Conservation (phyloP, 495 filamentous ascomycete genomes). For the Chaetomium tenue region DNA sequence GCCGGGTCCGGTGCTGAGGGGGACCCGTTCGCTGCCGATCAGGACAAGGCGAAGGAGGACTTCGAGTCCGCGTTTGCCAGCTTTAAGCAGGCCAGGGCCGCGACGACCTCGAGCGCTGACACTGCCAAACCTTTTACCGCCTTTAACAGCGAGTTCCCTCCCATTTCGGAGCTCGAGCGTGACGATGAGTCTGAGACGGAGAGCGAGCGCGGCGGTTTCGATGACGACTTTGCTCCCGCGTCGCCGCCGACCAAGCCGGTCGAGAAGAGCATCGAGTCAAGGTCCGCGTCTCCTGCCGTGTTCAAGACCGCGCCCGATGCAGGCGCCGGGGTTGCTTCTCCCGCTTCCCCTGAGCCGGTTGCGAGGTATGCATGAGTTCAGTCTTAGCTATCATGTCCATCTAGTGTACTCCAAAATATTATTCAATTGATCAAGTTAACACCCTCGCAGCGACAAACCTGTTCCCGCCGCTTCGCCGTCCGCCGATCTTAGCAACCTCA, state of each 20-base stretch:
- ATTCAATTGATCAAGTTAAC: constrained; percentile 12
- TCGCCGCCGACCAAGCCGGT: constrained; percentile 54
- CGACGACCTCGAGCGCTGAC: constrained; percentile 26
- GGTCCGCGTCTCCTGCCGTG: constrained; percentile 28
- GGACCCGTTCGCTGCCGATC: constrained; percentile 59
- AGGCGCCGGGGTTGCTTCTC: constrained; percentile 14
- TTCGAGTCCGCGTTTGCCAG: constrained; percentile 73
- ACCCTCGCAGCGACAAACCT: constrained; percentile 32
- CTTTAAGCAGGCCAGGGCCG: constrained; percentile 45
- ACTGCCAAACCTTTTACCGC: constrained; percentile 49
- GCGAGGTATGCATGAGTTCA: constrained; percentile 29
- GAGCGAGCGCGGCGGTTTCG: constrained; percentile 76
- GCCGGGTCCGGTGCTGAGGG: constrained; percentile 17
- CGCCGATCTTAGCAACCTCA: constrained; percentile 20
- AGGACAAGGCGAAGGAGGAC: constrained; percentile 65
- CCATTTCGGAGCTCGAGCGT: constrained; percentile 78
- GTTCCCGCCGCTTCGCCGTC: constrained; percentile 25
- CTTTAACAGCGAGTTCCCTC: constrained; percentile 76
- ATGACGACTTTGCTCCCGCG: constrained; percentile 81
- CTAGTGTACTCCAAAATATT: not conserved
- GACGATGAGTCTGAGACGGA: constrained; percentile 75
- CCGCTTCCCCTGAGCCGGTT: constrained; percentile 26
- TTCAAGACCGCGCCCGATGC: constrained; percentile 25
- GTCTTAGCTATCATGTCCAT: not conserved
- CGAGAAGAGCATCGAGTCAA: constrained; percentile 33